phyloP scores from a whole-genome alignment of 768 basidiomycete species.

The Auriculariales sp. region DNA sequence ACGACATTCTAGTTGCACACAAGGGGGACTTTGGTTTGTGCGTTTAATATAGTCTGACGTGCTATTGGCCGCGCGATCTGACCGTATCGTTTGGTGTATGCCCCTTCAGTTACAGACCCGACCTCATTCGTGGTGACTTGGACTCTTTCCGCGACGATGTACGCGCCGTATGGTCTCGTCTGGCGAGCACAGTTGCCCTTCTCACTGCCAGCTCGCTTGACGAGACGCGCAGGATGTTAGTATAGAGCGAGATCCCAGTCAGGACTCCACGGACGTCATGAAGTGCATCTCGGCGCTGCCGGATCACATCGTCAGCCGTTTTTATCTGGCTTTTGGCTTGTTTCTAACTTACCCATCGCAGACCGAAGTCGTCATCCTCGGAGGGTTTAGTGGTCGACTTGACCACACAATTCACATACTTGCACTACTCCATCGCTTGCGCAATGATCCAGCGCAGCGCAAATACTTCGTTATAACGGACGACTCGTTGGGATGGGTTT shows the following conservation, averaged over 20 bases:
- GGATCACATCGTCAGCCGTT: conserved; percentile 29
- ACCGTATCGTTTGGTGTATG: too few species aligned
- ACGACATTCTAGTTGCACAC: too few species aligned
- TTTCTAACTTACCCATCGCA: not conserved
- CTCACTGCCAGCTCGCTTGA: not conserved
- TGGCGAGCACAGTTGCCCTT: not conserved
- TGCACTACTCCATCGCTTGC: conserved; percentile 38
- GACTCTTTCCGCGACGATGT: conserved; percentile 79
- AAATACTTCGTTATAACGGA: conserved; percentile 73
- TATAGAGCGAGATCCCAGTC: conserved; percentile 52
- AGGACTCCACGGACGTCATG: conserved; percentile 86
- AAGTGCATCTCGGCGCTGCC: conserved; percentile 65
- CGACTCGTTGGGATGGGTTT: conserved; percentile 82
- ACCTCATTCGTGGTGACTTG: conserved; percentile 86
- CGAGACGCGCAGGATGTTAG: conserved; percentile 42
- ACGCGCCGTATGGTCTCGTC: conserved; percentile 52
- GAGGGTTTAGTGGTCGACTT: conserved; percentile 79
- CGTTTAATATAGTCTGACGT: too few species aligned
- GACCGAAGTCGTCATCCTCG: conserved; percentile 57
- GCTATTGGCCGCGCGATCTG: too few species aligned
- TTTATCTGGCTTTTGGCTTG: not conserved
- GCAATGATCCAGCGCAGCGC: conserved; percentile 55
- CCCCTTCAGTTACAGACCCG: too few species aligned
- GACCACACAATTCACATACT: conserved; percentile 92
- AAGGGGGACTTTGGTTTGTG: too few species aligned